These are phyloP conservation scores for Starmerella sirachaensis DNA, from an alignment of 805 yeast species.

Conservation along the genomic window DNA sequence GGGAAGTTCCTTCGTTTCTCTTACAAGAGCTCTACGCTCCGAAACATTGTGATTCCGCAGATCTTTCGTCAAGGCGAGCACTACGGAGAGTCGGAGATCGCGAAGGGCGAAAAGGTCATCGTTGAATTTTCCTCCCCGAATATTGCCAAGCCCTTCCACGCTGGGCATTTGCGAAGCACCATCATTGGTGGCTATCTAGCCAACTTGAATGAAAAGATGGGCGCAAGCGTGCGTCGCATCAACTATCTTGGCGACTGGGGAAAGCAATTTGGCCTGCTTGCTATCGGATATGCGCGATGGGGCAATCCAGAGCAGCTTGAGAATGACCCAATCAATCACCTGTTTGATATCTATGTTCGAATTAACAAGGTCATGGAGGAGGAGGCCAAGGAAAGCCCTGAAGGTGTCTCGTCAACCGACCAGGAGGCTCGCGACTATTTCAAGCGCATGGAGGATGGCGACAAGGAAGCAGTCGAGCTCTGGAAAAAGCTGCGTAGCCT, in stretches of 20 bases:
- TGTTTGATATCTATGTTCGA: conserved; percentile 85
- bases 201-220: conserved; percentile 77
- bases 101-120: conserved; percentile 54
- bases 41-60: conserved; percentile 57
- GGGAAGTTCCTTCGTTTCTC: conserved; percentile 89
- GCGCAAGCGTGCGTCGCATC: conserved; percentile 85
- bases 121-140: conserved; percentile 96
- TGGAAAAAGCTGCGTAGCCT: conserved; percentile 88
- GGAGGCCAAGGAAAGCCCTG: conserved; percentile 49
- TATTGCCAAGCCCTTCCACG: conserved; percentile 99
- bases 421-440: conserved; percentile 79
- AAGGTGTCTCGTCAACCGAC: conserved; percentile 46
- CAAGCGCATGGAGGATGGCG: conserved; percentile 89
- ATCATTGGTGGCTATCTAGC: conserved; percentile 94
- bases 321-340: conserved; percentile 80
- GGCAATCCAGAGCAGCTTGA: conserved; percentile 66
- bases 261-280: conserved; percentile 91
- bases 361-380: conserved; percentile 64
- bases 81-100: conserved; percentile 69
- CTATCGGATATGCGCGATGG: conserved; percentile 78
- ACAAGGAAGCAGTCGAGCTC: conserved; percentile 56
- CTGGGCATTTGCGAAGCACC: conserved; percentile 96
- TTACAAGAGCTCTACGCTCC: conserved; percentile 55
- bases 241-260: conserved; percentile 99
- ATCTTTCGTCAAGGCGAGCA: conserved; percentile 44